Evolutionary conservation across 2,329 filamentous ascomycete species (phyloP), one percentile per base, ranked within the genome.

Genomic region (Penicillium crustosum): DNA sequence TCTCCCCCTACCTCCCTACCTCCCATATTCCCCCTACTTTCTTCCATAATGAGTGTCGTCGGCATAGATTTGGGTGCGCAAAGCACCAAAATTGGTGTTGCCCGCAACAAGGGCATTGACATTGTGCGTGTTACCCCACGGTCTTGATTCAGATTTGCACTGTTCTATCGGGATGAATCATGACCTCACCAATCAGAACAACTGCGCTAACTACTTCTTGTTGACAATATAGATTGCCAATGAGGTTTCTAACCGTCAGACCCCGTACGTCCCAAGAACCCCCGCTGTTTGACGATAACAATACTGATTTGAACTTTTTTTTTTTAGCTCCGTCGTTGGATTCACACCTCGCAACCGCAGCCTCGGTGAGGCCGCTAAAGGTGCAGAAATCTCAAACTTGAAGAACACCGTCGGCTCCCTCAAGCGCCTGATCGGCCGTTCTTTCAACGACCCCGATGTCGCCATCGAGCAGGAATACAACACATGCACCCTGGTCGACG

Each of bases 371-470:
- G 79, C 90, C 57, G 94, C 94, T 68, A 97, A 97, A 86, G 97
- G 93, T 67, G 93, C 97, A 81, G 94, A 99, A 81, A 95, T 96
- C 75, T 96, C 93, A 73, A 99, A 99, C 84, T 87, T 97, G 73
- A 99, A 97, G 84, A 99, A 99, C 85, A 99, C 94, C 68, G 90
- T 99, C 80, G 83, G 86, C 77, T 93, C 87, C 67, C 85, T 99
- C 71, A 96, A 96, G 82, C 91, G 94, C 72, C 88, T 99, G 69
- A 89, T 89, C 73, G 94, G 94, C 73, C 91, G 94, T 74, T 83
- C 85, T 62, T 84, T 93, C 79, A 88, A 83, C 76, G 94, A 99
- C 74, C 92, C 94, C 74, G 94, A 99, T 83, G 84, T 96, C 63
- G 85, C 92, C 79, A 84, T 94, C 73, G 94, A 99, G 84, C 90